Conservation (phyloP, 495 filamentous ascomycete species). For the Talaromyces liani region DNA sequence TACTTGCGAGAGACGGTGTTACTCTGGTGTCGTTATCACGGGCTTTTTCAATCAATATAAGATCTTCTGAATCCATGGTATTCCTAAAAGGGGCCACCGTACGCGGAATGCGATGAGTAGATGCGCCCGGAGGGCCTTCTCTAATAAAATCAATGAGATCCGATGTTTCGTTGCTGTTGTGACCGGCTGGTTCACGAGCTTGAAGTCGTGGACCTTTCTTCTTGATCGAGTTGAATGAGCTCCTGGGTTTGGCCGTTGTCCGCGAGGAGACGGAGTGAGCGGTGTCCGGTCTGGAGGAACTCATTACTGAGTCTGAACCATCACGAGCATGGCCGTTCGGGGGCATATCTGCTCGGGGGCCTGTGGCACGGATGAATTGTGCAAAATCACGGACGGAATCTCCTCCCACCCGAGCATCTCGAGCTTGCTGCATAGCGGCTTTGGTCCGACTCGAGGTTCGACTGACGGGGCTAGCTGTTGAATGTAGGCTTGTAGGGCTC, state of each 20-base stretch:
- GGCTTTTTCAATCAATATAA: conserved; percentile 35
- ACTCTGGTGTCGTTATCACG: conserved; percentile 15
- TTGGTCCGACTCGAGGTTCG: conserved; percentile 15
- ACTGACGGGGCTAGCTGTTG: conserved; percentile 1
- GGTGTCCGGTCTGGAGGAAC: conserved; percentile 4
- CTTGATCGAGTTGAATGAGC: neutral
- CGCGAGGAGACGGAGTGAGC: conserved; percentile 3
- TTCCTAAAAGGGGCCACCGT: conserved; percentile 76
- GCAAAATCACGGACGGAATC: conserved; percentile 71
- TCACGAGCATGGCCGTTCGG: neutral
- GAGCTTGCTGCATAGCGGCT: conserved; percentile 37
- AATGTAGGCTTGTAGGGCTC: neutral
- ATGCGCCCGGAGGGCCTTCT: conserved; percentile 58
- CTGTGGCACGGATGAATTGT: conserved; percentile 78
- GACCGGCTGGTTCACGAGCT: conserved; percentile 61
- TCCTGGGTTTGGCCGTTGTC: neutral
- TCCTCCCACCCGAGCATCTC: conserved; percentile 57
- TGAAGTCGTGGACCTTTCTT: conserved; percentile 43
- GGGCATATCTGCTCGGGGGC: conserved; percentile 34
- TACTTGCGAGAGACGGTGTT: conserved; percentile 34
- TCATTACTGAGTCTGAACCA: conserved; percentile 2
- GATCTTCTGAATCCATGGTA: conserved; percentile 78
- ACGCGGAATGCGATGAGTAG: conserved; percentile 66
- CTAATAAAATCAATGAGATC: conserved; percentile 94
- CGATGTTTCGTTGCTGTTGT: conserved; percentile 57